Base-by-base conservation (phyloP, 2,329 filamentous ascomycete species). In the Botrytis hyacinthi region DNA sequence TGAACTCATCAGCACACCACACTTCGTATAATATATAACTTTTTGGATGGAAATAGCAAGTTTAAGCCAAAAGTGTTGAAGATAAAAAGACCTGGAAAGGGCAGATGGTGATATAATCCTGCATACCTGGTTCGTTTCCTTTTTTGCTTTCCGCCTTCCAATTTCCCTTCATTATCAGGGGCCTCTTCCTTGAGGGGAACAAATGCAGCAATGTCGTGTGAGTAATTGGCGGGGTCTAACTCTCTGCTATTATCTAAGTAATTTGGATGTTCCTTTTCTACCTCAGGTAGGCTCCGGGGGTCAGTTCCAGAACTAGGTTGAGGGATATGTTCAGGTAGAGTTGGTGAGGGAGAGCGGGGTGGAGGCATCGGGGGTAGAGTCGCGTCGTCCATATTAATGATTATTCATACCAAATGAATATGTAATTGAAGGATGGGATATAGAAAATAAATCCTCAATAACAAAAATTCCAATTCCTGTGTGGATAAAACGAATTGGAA, bases 111-210 rank as follows among this genome's bases (percentile, higher is more conserved):
- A 62, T 9, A 20, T 40, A 20, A 14, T 37, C 40, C 22, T 65
- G 85, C 87, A 79, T 87, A 91, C 89, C 87, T 87, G 74, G 89
- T 91, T 76, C 89, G 83, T 82, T 90, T 91, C 82, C 89, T 85
- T 84, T 88, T 89, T 71, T 80, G 79, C 72, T 80, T 80, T 26
- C 74, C 78, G 2, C 66, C 66, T 32, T 79, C 78, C 37, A 76
- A 85, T 86, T 82, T 77, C 60, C 69, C 76, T 71, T 78, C 80
- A 57, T 57, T 73, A 54, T 77, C 74, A 10, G 74, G 76, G 26
- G 74, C 73, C 48, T 78, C 80, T 44, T 78, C 77, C 61, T 75
- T 80, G 37, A 60, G 71, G 29, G 71, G 63, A 68, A 75, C 75
- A 66, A 70, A 71, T 44, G 74, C 67, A 22, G 75, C 74, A 35